phyloP scores from a whole-genome alignment of 805 yeast genomes.

The Wickerhamiella parazyma region DNA sequence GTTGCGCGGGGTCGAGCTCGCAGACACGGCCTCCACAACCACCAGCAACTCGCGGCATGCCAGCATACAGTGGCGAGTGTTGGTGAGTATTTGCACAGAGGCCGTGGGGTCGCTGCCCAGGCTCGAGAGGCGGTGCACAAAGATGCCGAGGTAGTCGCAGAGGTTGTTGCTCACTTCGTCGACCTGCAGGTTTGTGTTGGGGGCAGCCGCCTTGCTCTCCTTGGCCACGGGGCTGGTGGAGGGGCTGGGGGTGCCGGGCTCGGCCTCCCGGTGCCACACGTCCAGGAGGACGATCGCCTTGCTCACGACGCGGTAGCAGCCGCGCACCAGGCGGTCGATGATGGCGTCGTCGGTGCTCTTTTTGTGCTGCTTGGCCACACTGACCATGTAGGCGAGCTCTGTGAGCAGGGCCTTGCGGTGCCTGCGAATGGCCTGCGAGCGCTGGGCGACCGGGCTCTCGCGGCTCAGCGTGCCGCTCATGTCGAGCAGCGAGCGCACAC shows the following conservation, averaged over 20 bases:
- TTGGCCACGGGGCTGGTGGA: slow-evolving; percentile 7
- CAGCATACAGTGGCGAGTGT: slow-evolving; percentile 29
- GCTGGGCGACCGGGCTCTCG: slow-evolving; percentile 23
- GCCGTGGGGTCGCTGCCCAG: slow-evolving; percentile 23
- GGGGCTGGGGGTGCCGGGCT: slow-evolving; percentile 12
- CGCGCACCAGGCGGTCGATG: slow-evolving; percentile 24
- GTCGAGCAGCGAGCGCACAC: slow-evolving; percentile 27
- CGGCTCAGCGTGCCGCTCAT: slow-evolving; percentile 25
- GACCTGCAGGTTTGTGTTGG: slow-evolving; percentile 18
- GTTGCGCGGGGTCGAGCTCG: slow-evolving; percentile 19
- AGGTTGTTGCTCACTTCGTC: slow-evolving; percentile 27
- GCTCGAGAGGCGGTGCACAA: slow-evolving; percentile 21
- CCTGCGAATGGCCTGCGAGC: slow-evolving; percentile 22
- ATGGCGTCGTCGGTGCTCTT: slow-evolving; percentile 22
- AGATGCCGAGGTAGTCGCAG: slow-evolving; percentile 24
- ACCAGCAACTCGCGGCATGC: slow-evolving; percentile 29
- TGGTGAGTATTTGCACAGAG: slow-evolving; percentile 23
- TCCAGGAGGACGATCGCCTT: slow-evolving; percentile 25
- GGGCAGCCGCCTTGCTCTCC: neutral
- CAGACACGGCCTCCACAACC: slow-evolving; percentile 24
- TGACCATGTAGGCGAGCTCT: slow-evolving; percentile 29
- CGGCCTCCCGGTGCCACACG: slow-evolving; percentile 18
- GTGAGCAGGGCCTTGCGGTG: slow-evolving; percentile 28
- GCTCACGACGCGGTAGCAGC: slow-evolving; percentile 24
- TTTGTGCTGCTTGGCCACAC: slow-evolving; percentile 26